phyloP scores from a whole-genome alignment of 2,329 filamentous ascomycete species.

The Dothiorella sarmentorum region DNA sequence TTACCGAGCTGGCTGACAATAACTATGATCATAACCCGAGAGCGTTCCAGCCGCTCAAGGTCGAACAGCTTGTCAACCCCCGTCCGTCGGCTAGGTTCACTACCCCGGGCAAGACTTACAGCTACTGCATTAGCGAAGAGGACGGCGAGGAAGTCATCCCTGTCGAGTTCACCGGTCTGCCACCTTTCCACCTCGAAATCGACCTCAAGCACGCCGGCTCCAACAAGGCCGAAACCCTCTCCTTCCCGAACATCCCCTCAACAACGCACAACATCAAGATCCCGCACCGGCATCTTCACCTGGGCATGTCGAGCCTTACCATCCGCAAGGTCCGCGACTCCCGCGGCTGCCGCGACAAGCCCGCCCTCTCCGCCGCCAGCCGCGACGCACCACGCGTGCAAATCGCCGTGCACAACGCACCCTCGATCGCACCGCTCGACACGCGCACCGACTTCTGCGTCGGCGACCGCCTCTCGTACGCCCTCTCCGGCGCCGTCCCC shows the following conservation, averaged over 20 bases:
- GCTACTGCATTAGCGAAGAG: constrained; percentile 85
- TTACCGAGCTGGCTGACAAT: constrained; percentile 76
- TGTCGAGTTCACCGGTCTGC: constrained; percentile 74
- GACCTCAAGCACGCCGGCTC: constrained; percentile 90
- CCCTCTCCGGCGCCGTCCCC: constrained; percentile 82
- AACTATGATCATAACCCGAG: constrained; percentile 74
- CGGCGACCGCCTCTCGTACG: constrained; percentile 89
- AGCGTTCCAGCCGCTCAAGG: constrained; percentile 61
- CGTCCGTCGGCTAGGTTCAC: constrained; percentile 78
- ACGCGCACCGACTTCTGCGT: constrained; percentile 87
- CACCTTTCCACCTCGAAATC: constrained; percentile 87
- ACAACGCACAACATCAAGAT: constrained; percentile 77
- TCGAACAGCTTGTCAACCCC: constrained; percentile 81
- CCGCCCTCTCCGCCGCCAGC: constrained; percentile 46
- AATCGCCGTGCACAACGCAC: constrained; percentile 89
- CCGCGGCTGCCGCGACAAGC: constrained; percentile 78
- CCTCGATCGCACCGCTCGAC: constrained; percentile 84
- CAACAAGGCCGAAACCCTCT: constrained; percentile 73
- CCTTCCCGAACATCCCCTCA: constrained; percentile 73
- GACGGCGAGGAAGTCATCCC: constrained; percentile 83
- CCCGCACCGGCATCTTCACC: constrained; percentile 76
- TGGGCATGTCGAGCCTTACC: constrained; percentile 84
- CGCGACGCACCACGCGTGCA: constrained; percentile 72
- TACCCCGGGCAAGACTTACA: constrained; percentile 88
- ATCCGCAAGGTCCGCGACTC: constrained; percentile 88